Conservation (phyloP, 129 eudicot species). For the Escallonia rubra region DNA sequence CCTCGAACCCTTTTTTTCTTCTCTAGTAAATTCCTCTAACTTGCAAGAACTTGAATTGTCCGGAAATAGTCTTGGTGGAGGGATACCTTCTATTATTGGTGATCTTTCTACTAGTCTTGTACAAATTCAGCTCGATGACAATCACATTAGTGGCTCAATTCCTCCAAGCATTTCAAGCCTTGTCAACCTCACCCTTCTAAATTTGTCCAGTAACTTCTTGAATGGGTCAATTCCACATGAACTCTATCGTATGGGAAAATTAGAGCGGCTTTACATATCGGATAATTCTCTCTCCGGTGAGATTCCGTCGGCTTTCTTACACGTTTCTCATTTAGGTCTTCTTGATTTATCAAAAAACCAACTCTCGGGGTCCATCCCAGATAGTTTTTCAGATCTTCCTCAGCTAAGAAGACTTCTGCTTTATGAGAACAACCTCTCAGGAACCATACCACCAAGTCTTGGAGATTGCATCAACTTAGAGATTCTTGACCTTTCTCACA, state of each 20-base stretch:
- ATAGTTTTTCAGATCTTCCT: constrained; percentile 55
- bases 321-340: constrained; percentile 64
- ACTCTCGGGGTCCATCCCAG: constrained; percentile 60
- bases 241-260: constrained; percentile 41
- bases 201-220: constrained; percentile 56
- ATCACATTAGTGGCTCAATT: constrained; percentile 56
- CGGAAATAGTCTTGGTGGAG: constrained; percentile 61
- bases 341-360: constrained; percentile 67
- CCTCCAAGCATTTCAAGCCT: constrained; percentile 66
- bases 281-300: constrained; percentile 65
- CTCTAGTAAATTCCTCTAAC: constrained; percentile 49
- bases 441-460: constrained; percentile 59
- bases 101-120: constrained; percentile 46
- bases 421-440: constrained; percentile 50
- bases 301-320: constrained; percentile 54
- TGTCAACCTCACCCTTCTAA: constrained; percentile 66
- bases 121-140: constrained; percentile 64
- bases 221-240: constrained; percentile 53
- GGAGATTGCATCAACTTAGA: constrained; percentile 74
- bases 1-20: constrained; percentile 52
- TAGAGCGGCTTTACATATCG: constrained; percentile 67
- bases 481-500: constrained; percentile 73
- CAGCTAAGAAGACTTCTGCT: constrained; percentile 67
- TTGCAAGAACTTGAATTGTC: constrained; percentile 82
- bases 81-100: constrained; percentile 57